Evolutionary conservation across 208 protist genomes (phyloP), one percentile per base, ranked within the genome.

Genomic region (Porcisia hertigi): DNA sequence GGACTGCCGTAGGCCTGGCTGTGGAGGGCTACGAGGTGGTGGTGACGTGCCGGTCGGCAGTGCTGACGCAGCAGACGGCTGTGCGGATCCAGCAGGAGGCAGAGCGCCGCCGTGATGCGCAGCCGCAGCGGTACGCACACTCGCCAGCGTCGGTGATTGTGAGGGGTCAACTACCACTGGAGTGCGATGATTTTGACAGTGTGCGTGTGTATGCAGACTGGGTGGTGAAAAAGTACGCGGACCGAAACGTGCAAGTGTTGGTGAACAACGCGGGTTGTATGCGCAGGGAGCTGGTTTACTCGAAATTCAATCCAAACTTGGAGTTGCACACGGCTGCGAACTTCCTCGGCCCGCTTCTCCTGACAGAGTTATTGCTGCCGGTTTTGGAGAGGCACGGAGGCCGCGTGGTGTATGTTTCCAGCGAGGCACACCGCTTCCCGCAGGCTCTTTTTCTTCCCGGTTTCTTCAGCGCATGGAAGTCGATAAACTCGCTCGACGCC

Each of bases 261-360:
- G 91, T 97, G 60, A 96, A 95, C 77, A 97, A 97, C 77, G 93
- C 93, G 2, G 93, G 93, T n/a, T 86, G 85, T 62, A 96, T 97
- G 90, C 78, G 79, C 8, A 80, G 65, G 6, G 66, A 58, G 14
- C 63, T 96, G n/a, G 18, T n/a, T 12, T 95, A 91, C 62, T 94
- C 88, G 7, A 14, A n/a, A 0, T 78, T 83, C 47, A 80, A 91
- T 53, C 77, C 87, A 6, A 47, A 85, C 14, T 60, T 97, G 34
- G 93, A 95, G 86, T 69, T 87, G 20, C 89, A 95, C 84, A 94
- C 87, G 0, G 93, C 93, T n/a, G 89, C 91, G 30, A 97, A 97
- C 70, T 94, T 96, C 59, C 83, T 95, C 30, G 91, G 93, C 1
- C 93, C 91, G 11, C 25, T 96, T 70, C 85, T 97, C 58, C 82